Evolutionary conservation across 352 stramenopile genomes (phyloP), one percentile per base, ranked within the genome.

Genomic region (Peronospora destructor): DNA sequence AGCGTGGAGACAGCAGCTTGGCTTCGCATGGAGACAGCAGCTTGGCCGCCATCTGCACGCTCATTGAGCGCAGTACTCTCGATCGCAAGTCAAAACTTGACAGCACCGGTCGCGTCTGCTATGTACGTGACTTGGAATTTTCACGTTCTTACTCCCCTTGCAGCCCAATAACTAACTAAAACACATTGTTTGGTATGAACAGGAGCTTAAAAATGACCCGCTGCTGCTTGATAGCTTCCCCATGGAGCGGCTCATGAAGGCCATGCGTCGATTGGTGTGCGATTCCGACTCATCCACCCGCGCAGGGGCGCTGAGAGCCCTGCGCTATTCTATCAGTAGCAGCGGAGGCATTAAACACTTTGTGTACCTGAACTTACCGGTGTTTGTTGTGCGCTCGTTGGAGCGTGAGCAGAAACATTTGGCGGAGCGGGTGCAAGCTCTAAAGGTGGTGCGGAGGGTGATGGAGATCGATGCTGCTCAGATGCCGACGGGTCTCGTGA

Each of bases 31-130:
- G 67, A 4, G 72, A 84, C 23, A 64, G 68, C 53, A 85, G 73
- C 28, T 69, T 93, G 43, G 71, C 65, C 19, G 78, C 81, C 48
- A 91, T 91, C 56, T 94, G 84, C 61, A 75, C 70, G 51, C 74
- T 92, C 38, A 85, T 94, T 16, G 84, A 94, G 47, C 79, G 75
- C 37, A 81, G 84, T 16, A 87, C 72, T 14, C 53, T 94, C 38
- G 84, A 94, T 49, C 78, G 84, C 51, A 91, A 91, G 61, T 88
- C 84, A 38, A 94, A 94, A 57, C 76, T 94, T 19, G 84, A 94
- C 53, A 91, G 81, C 39, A 86, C 75, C 2, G 84, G 84, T 3
- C 76, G 84, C 12, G 66, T 94, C 38, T 91, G 78, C 56, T 81
- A 91, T 64, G 77, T 87, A 71, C 36, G 76, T 8, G 28, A 33